Conservation (phyloP, 305 asterid genomes). For the Coffea humblotiana region DNA sequence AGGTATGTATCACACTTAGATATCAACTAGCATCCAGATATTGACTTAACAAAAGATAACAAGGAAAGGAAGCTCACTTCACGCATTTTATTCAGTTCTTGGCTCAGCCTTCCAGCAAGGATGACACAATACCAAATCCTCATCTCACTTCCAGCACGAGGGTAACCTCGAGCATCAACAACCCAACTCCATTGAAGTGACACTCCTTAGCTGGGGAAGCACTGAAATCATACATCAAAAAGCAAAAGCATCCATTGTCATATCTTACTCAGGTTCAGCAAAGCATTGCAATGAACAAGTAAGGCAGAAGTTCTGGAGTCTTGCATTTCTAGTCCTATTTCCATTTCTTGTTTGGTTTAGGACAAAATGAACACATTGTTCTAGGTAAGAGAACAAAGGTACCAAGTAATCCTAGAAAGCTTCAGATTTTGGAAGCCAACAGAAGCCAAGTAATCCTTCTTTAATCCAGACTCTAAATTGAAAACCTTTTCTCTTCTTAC, state of each 20-base stretch:
- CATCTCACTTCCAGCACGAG: slow-evolving; percentile 82
- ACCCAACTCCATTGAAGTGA: slow-evolving; percentile 81
- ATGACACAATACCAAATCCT: slow-evolving; percentile 95
- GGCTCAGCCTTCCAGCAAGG: slow-evolving; percentile 87
- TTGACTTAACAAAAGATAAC: slow-evolving; percentile 13
- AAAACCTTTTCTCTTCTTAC: neutral
- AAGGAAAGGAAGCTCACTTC: slow-evolving; percentile 53
- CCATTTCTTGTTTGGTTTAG: neutral
- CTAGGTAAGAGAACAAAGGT: neutral
- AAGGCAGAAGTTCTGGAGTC: neutral
- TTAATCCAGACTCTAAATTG: neutral
- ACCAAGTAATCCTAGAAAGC: neutral
- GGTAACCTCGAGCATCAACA: slow-evolving; percentile 79
- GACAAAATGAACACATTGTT: neutral
- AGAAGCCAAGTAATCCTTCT: neutral
- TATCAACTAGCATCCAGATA: slow-evolving; percentile 7
- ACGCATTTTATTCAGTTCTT: slow-evolving; percentile 90
- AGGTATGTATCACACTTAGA: neutral
- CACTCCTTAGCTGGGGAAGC: slow-evolving; percentile 92
- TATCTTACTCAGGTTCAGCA: slow-evolving; percentile 1
- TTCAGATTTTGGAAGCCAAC: neutral
- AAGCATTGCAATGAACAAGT: neutral
- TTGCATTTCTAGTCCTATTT: neutral
- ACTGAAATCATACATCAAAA: slow-evolving; percentile 48
- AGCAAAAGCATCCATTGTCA: slow-evolving; percentile 21